phyloP scores from a whole-genome alignment of 2,329 filamentous ascomycete species.

The Lasiodiplodia theobromae region DNA sequence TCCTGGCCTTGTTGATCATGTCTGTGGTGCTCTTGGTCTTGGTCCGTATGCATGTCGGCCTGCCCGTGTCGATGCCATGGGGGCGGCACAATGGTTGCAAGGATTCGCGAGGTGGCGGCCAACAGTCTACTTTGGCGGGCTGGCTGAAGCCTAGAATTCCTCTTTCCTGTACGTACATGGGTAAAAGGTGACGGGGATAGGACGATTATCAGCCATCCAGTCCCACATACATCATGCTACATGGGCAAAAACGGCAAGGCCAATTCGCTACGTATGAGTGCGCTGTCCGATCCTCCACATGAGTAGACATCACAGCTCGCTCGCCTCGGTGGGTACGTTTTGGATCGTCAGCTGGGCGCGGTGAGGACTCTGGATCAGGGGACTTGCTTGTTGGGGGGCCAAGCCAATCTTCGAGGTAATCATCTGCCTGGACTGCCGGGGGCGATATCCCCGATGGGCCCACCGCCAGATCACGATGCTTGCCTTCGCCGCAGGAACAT shows the following conservation, averaged over 20 bases:
- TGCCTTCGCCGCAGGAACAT: not conserved
- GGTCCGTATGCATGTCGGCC: not conserved
- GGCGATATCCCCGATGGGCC: not conserved
- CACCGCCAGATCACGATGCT: not conserved
- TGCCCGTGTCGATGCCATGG: not conserved
- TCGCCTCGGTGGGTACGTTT: not conserved
- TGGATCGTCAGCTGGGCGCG: not conserved
- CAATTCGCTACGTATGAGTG: not conserved
- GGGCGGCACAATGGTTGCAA: not conserved
- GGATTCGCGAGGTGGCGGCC: not conserved
- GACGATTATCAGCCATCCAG: not conserved
- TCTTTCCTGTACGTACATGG: not conserved
- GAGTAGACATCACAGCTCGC: not conserved
- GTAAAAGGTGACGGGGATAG: not conserved
- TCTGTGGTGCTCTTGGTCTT: not conserved
- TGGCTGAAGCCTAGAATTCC: not conserved
- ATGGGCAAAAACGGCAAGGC: not conserved
- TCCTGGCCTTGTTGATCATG: not conserved
- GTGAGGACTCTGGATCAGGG: not conserved
- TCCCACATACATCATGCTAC: slow-evolving; percentile 3
- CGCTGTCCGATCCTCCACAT: not conserved
- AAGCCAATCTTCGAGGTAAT: not conserved
- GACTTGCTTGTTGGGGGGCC: not conserved
- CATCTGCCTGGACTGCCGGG: not conserved
- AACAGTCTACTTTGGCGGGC: not conserved